Conservation (phyloP, 495 filamentous ascomycete genomes). For the Podospora fimiseda region DNA sequence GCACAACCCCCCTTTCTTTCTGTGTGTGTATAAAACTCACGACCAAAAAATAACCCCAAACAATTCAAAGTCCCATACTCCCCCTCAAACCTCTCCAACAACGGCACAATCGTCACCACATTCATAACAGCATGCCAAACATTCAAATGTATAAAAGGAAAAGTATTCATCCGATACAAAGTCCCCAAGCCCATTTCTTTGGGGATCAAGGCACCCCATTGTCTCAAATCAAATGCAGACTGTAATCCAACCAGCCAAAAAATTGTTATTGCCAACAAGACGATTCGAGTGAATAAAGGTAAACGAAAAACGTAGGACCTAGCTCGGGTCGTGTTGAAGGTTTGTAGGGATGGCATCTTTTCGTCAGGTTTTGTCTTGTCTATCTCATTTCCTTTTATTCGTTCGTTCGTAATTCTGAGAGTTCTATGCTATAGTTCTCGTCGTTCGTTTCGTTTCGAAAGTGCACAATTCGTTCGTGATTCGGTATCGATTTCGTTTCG, state of each 20-base stretch:
- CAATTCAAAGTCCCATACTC: slow-evolving; percentile 88
- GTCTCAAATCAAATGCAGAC: slow-evolving; percentile 57
- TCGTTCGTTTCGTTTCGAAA: too few species aligned
- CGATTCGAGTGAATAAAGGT: slow-evolving; percentile 79
- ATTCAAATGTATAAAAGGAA: slow-evolving; percentile 76
- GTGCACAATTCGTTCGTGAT: too few species aligned
- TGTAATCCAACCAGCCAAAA: slow-evolving; percentile 64
- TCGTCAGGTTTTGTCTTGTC: background rate
- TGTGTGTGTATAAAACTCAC: too few species aligned
- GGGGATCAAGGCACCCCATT: slow-evolving; percentile 76
- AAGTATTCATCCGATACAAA: slow-evolving; percentile 91
- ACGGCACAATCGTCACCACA: slow-evolving; percentile 66
- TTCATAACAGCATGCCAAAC: slow-evolving; percentile 79
- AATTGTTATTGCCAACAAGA: slow-evolving; percentile 58
- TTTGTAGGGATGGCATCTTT: slow-evolving; percentile 15
- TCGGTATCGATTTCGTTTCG: too few species aligned
- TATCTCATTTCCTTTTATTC: background rate
- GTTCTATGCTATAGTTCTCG: too few species aligned
- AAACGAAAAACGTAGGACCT: slow-evolving; percentile 71
- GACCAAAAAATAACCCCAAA: slow-evolving; percentile 76
- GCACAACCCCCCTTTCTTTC: too few species aligned
- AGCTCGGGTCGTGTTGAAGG: slow-evolving; percentile 37
- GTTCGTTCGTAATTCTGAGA: too few species aligned
- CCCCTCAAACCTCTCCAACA: slow-evolving; percentile 88
- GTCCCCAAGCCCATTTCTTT: slow-evolving; percentile 61